A percentile compares a stretch with the other conserved stretches of the same genome.
These are phyloP conservation scores for Plasmodium malariae DNA, from an alignment of 169 alveolate genomes.

Conservation along the genomic window DNA sequence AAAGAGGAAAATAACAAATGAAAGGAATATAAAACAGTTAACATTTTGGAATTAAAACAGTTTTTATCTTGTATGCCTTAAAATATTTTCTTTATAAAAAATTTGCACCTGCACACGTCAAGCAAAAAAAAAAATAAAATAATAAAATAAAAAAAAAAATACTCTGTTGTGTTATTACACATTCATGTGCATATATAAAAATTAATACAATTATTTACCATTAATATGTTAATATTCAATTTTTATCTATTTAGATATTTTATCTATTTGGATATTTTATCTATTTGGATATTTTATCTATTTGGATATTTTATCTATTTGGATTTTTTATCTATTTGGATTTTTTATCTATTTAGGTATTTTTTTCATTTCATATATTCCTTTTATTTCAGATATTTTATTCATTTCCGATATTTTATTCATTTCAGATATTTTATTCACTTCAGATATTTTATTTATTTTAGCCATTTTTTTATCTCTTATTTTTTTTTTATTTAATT, in stretches of 20 bases:
- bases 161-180: conserved; percentile 26
- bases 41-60: neutral
- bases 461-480: conserved; percentile 31
- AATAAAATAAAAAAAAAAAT: conserved; percentile 30
- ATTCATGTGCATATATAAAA: conserved; percentile 22
- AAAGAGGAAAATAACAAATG: neutral
- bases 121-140: too few species aligned
- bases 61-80: conserved; percentile 31
- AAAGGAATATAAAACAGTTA: conserved; percentile 6
- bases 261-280: too few species aligned
- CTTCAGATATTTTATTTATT: too few species aligned
- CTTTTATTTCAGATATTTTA: too few species aligned
- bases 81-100: neutral
- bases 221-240: neutral
- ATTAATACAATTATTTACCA: neutral
- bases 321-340: too few species aligned
- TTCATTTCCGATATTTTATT: too few species aligned
- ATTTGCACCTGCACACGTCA: conserved; percentile 52
- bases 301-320: too few species aligned
- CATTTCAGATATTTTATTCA: too few species aligned
- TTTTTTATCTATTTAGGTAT: too few species aligned
- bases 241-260: neutral
- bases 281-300: too few species aligned
- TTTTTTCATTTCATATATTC: too few species aligned
- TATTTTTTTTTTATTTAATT: conserved; percentile 2